phyloP scores from a whole-genome alignment of 768 basidiomycete species.

The Russula dissimulans region DNA sequence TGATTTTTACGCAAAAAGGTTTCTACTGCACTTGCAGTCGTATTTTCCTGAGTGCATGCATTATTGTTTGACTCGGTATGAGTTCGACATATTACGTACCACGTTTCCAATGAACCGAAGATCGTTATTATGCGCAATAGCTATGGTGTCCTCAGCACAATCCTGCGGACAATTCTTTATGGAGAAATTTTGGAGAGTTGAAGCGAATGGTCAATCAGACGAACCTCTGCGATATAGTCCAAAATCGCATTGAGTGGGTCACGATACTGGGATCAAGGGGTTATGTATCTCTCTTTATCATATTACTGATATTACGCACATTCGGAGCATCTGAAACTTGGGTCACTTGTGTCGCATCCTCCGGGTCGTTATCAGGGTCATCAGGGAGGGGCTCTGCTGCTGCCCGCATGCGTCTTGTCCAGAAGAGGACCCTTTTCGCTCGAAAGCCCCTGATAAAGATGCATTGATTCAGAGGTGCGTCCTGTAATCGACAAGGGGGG shows the following conservation, averaged over 20 bases:
- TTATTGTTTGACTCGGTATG: background rate
- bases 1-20: background rate
- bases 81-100: background rate
- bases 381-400: background rate
- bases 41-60: background rate
- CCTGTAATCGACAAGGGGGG: background rate
- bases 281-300: background rate
- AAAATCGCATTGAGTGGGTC: constrained; percentile 1
- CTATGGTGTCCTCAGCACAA: too few relatives aligned
- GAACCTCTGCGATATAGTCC: constrained; percentile 4
- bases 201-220: background rate
- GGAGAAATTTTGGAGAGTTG: background rate
- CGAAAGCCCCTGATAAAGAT: constrained; percentile 13
- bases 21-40: background rate
- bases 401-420: background rate
- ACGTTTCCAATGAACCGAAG: background rate
- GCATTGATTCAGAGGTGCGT: background rate
- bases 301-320: background rate
- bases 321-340: background rate
- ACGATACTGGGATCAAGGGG: background rate
- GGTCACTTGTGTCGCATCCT: background rate
- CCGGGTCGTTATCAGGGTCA: background rate
- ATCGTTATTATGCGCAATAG: constrained; percentile 6
- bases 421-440: background rate
- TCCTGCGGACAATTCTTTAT: constrained; percentile 1